Evolutionary conservation across 768 basidiomycete species (phyloP).

Genomic region (Scleroderma bovista): DNA sequence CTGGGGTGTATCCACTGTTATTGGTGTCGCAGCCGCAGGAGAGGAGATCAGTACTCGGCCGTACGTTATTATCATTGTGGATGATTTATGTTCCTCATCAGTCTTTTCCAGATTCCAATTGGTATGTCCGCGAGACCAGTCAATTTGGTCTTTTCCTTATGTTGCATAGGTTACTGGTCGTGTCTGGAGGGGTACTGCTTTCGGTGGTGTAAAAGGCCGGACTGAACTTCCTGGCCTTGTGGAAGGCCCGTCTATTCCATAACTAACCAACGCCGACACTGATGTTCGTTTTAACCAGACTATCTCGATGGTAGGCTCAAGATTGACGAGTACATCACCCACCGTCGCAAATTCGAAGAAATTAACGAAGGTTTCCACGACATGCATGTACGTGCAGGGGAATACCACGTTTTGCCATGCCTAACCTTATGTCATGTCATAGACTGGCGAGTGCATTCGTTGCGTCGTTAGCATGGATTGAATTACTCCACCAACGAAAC

Average conservation of each 20-base stretch:
- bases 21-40: slow-evolving; percentile 96
- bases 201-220: slow-evolving; percentile 97
- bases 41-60: slow-evolving; percentile 91
- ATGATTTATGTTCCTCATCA: slow-evolving; percentile 12
- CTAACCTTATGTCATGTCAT: slow-evolving; percentile 6
- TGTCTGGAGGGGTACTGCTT: slow-evolving; percentile 92
- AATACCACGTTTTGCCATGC: not conserved
- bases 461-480: slow-evolving; percentile 89
- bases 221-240: slow-evolving; percentile 94
- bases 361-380: slow-evolving; percentile 89
- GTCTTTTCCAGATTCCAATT: slow-evolving; percentile 43
- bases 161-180: slow-evolving; percentile 71
- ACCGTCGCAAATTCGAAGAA: slow-evolving; percentile 64
- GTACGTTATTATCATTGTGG: slow-evolving; percentile 34
- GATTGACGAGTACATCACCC: slow-evolving; percentile 96
- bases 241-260: slow-evolving; percentile 49
- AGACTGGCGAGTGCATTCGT: slow-evolving; percentile 88
- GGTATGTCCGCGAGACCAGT: slow-evolving; percentile 12
- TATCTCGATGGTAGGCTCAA: slow-evolving; percentile 78
- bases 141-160: not conserved
- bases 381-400: slow-evolving; percentile 80
- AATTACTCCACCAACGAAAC: slow-evolving; percentile 6
- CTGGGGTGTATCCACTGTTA: slow-evolving; percentile 95
- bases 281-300: slow-evolving; percentile 38
- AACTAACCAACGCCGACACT: not conserved